These are phyloP conservation scores for Pilaira anomala DNA, from an alignment of 192 early-diverging fungal species.

Conservation along the genomic window DNA sequence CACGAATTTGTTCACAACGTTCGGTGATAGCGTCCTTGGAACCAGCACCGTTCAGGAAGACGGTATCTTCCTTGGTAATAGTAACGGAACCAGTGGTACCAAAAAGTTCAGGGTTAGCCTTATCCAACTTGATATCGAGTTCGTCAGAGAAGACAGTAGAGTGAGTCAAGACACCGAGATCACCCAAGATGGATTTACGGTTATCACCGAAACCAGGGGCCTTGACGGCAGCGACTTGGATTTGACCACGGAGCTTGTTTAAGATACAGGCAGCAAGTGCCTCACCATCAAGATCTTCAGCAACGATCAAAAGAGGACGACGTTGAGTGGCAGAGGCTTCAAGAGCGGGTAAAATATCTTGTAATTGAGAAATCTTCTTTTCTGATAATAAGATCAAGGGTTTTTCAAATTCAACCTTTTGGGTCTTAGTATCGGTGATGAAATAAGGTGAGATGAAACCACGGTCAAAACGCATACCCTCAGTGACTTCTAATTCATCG, in stretches of 20 bases:
- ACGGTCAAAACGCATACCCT: slow-evolving; percentile 99
- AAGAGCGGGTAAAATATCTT: slow-evolving; percentile 94
- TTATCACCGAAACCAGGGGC: slow-evolving; percentile 99
- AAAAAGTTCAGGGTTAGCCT: slow-evolving; percentile 85
- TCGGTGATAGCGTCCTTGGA: slow-evolving; percentile 84
- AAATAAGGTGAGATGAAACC: slow-evolving; percentile 99
- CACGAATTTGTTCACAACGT: slow-evolving; percentile 97
- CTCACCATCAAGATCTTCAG: slow-evolving; percentile 99
- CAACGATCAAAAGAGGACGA: slow-evolving; percentile 94
- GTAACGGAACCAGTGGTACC: slow-evolving; percentile 86
- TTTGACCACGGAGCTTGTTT: slow-evolving; percentile 98
- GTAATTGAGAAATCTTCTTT: slow-evolving; percentile 94
- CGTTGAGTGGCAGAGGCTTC: slow-evolving; percentile 93
- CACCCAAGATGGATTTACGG: slow-evolving; percentile 97
- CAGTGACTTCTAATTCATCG: slow-evolving; percentile 99
- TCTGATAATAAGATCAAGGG: slow-evolving; percentile 97
- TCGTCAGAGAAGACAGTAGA: slow-evolving; percentile 97
- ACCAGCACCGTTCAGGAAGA: slow-evolving; percentile 94
- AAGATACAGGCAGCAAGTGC: slow-evolving; percentile 98
- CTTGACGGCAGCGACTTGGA: slow-evolving; percentile 97
- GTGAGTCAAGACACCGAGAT: slow-evolving; percentile 96
- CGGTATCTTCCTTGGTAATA: slow-evolving; percentile 99
- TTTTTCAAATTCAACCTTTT: slow-evolving; percentile 99
- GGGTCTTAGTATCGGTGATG: slow-evolving; percentile 96
- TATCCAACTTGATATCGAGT: slow-evolving; percentile 95